A percentile compares a stretch with the other conserved stretches of the same genome.
These are phyloP conservation scores for Chaetomidium leptoderma DNA, from an alignment of 495 filamentous ascomycete species.

Conservation along the genomic window DNA sequence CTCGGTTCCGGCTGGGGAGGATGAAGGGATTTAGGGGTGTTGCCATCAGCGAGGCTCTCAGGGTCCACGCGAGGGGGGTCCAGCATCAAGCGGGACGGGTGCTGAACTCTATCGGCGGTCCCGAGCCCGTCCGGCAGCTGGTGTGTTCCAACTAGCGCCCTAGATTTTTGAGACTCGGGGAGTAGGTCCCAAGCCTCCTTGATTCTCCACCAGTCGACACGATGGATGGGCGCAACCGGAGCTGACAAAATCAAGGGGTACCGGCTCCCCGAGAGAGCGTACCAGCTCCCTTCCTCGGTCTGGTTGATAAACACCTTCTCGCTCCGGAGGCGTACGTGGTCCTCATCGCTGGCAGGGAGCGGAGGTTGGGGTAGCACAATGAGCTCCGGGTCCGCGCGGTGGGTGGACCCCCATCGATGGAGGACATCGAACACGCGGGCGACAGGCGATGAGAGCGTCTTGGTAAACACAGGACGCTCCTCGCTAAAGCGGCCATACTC, in stretches of 20 bases:
- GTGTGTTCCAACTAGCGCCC: constrained; percentile 47
- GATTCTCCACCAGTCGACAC: constrained; percentile 51
- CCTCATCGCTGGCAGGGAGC: constrained; percentile 57
- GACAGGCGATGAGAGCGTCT: constrained; percentile 76
- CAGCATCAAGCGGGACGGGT: not conserved
- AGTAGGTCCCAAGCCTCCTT: constrained; percentile 31
- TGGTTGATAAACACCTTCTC: constrained; percentile 80
- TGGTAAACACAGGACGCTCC: constrained; percentile 42
- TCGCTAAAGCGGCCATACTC: constrained; percentile 52
- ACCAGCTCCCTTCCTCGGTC: constrained; percentile 83
- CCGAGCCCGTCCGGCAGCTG: constrained; percentile 31
- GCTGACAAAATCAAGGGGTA: constrained; percentile 81
- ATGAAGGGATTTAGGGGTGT: not conserved
- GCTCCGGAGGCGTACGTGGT: constrained; percentile 52
- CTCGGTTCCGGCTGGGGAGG: constrained; percentile 23
- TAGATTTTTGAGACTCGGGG: constrained; percentile 33
- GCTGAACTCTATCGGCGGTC: not conserved
- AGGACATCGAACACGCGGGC: constrained; percentile 89
- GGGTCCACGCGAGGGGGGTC: constrained; percentile 6
- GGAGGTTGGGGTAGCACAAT: constrained; percentile 83
- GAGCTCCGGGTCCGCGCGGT: constrained; percentile 57
- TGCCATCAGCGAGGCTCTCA: not conserved
- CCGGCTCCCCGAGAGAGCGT: constrained; percentile 80
- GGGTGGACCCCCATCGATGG: constrained; percentile 56
- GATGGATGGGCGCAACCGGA: constrained; percentile 62